Evolutionary conservation across 805 yeast genomes (phyloP), one percentile per base, ranked within the genome.

Genomic region (Ogataea dorogensis): DNA sequence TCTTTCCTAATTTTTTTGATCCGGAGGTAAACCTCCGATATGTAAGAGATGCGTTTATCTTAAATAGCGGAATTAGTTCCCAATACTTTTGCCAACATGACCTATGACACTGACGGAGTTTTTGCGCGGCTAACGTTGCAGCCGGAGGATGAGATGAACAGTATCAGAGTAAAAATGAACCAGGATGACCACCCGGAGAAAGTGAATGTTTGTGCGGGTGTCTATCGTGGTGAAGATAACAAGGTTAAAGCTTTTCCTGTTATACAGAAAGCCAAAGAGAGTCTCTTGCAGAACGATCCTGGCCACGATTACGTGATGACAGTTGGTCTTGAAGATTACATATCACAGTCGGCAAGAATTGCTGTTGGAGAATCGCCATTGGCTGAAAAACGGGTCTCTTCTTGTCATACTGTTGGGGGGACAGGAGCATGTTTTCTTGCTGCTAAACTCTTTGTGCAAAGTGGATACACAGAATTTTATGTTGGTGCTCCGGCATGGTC

Each of bases 401-500:
- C 74, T 25, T 56, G 72, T 20, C 75, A 70, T 51, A 68, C 75
- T 44, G 67, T 70, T 41, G 63, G 70, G 33, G 75, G 75, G 50
- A 70, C 75, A 30, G 74, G 74, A 11, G 67, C 73, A 9, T 64
- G 70, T 44, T 63, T 72, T 41, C 70, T 70, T 31, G 70, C 67
- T 53, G 74, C 67, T 22, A 70, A 67, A 44, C 68, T 70, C 67
- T 10, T 59, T 61, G 48, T 55, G 59, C 31, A 69, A 62, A 46
- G 65, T 58, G 49, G 60, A 64, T 50, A 51, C 59, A 53, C 53
- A 67, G 43, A 68, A 64, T 58, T 61, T 65, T 59, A 42, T 60
- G 23, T 51, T 50, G 42, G 63, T 59, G 14, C 34, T 10, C 75
- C 75, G 33, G 67, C 73, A 25, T 70, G 75, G 75, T 73, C 74